These are phyloP conservation scores for Aaosphaeria arxii DNA, from an alignment of 2,329 filamentous ascomycete genomes.

Conservation along the genomic window DNA sequence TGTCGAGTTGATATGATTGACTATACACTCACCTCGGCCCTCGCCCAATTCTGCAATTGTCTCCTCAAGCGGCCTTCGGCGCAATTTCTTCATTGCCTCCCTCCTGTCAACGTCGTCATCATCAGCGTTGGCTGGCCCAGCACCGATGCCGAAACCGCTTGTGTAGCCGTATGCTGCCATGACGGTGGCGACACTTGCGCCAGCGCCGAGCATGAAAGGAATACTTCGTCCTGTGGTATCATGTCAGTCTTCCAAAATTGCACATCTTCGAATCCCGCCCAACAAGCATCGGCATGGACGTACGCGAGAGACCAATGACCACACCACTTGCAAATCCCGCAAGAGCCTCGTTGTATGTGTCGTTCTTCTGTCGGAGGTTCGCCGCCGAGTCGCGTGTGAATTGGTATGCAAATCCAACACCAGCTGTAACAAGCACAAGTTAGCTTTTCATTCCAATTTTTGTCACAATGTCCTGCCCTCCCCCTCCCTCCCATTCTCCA, in stretches of 20 bases:
- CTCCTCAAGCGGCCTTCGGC: constrained; percentile 72
- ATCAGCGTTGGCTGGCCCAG: constrained; percentile 56
- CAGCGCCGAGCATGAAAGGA: constrained; percentile 68
- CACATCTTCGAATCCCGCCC: not conserved
- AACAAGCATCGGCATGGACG: constrained; percentile 19
- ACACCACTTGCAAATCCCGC: constrained; percentile 75
- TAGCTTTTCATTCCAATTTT: constrained; percentile 1
- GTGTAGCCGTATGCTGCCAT: constrained; percentile 68
- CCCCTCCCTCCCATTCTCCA: not conserved
- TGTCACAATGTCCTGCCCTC: not conserved
- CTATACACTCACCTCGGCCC: constrained; percentile 66
- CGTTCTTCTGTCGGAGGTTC: constrained; percentile 83
- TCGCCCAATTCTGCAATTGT: constrained; percentile 80
- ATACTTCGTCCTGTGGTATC: constrained; percentile 58
- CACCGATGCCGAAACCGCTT: constrained; percentile 50
- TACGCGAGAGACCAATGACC: constrained; percentile 71
- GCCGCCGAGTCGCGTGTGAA: constrained; percentile 75
- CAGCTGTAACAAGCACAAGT: constrained; percentile 54
- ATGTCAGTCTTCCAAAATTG: constrained; percentile 2
- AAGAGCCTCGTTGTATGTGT: constrained; percentile 69
- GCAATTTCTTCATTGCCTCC: constrained; percentile 69
- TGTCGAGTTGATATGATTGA: not conserved
- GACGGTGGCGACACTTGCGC: constrained; percentile 55
- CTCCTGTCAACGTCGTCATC: constrained; percentile 75
- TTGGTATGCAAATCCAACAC: constrained; percentile 70